Percentiles rank a stretch among this genome's conserved stretches.
phyloP scores from a whole-genome alignment of 2,329 filamentous ascomycete species.

The Coniochaeta hoffmannii region DNA sequence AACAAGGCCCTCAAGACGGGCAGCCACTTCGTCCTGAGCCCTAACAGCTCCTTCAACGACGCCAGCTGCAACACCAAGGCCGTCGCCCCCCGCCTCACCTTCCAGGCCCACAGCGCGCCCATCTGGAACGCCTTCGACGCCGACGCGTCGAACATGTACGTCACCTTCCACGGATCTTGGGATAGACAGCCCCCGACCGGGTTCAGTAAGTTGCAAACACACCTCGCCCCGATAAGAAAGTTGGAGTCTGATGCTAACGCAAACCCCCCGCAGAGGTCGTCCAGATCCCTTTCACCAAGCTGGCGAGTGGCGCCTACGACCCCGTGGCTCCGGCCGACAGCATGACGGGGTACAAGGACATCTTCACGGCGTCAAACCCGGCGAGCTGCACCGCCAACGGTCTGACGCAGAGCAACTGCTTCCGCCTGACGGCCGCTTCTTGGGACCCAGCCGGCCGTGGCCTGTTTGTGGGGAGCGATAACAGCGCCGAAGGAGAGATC shows the following conservation, averaged over 20 bases:
- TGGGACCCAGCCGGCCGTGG: slow-evolving; percentile 27
- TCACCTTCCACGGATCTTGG: slow-evolving; percentile 24
- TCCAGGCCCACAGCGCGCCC: slow-evolving; percentile 23
- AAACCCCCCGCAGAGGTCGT: slow-evolving; percentile 13
- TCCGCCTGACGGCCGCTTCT: slow-evolving; percentile 22
- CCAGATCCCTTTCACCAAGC: slow-evolving; percentile 20
- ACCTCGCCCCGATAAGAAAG: too few species aligned
- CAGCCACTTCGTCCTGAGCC: slow-evolving; percentile 28
- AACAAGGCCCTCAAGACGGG: slow-evolving; percentile 22
- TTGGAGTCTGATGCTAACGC: not conserved
- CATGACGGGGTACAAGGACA: slow-evolving; percentile 21
- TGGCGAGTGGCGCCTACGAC: slow-evolving; percentile 19
- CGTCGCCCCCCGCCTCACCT: slow-evolving; percentile 28
- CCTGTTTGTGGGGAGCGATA: slow-evolving; percentile 28
- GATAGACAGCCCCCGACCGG: slow-evolving; percentile 20
- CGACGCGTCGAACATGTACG: slow-evolving; percentile 24
- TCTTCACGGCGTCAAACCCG: slow-evolving; percentile 18
- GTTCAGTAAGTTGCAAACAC: slow-evolving; percentile 15
- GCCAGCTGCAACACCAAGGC: slow-evolving; percentile 24
- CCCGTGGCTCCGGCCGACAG: slow-evolving; percentile 20
- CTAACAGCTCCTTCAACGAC: slow-evolving; percentile 28
- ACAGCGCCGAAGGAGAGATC: slow-evolving; percentile 26
- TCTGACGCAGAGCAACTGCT: slow-evolving; percentile 27
- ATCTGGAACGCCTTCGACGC: slow-evolving; percentile 22
- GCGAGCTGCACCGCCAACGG: slow-evolving; percentile 23